Base-by-base conservation (phyloP, 345 rosid genomes). In the Euphorbia tirucalli region DNA sequence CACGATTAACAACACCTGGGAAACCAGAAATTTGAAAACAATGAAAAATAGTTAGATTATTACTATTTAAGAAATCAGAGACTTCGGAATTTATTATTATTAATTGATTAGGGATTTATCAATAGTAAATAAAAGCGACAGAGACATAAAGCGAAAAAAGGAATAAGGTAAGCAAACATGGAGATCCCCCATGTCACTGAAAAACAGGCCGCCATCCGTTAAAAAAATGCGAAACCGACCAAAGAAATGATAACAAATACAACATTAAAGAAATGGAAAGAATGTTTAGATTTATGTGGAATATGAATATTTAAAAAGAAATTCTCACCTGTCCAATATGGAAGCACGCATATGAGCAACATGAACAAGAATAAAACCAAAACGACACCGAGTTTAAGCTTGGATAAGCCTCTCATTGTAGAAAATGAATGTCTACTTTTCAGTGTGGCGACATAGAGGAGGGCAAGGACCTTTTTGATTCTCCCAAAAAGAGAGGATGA, bases 351-450 rank as follows among this genome's bases (percentile, higher is more conserved):
- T 71, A 70, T 46, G 16, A 70, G 65, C 19, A 57, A 61, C 24
- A 61, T 66, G 77, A 74, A 49, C 61, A 79, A 13, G 69, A 49
- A 50, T 43, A 71, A 31, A 50, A 55, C 68, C 11, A 68, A 66
- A 41, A 69, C 66, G 50, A 74, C 67, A 61, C 30, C 72, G 49
- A 70, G 15, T 14, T 79, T 69, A 15, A 1, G 13, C 24, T 39
- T 68, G 5, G 55, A 28, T 39, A 60, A 77, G 27, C 54, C 71
- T 71, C 65, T 68, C 83, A 83, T 81, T 73, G 68, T 43, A 21
- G 73, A 50, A 43, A 25, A 43, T 44, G 69, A 19, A 61, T 10
- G 31, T 27, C 66, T 21, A 21, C 31, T 54, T n/a, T 48, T 30
- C 7, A 52, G 43, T 49, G 16, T 6, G 15, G 25, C 21, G 28